These are phyloP conservation scores for Globisporangium viniferum DNA, from an alignment of 352 stramenopile species.

Conservation along the genomic window DNA sequence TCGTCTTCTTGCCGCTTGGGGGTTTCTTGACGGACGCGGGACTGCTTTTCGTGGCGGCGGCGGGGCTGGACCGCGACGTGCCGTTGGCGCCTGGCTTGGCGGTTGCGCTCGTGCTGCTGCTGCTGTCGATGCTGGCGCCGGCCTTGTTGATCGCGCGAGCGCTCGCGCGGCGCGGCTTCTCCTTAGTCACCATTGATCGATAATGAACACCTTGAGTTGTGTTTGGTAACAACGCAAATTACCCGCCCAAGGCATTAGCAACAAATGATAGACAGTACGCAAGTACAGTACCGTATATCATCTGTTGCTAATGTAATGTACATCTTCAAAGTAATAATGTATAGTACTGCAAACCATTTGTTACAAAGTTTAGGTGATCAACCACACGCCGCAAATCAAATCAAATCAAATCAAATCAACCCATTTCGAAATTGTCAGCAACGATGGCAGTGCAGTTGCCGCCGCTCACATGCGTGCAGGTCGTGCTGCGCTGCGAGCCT, in stretches of 20 bases:
- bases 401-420: no score
- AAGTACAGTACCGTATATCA: background rate
- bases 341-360: background rate
- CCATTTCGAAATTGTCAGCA: background rate
- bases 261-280: background rate
- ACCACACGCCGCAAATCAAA: background rate
- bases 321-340: background rate
- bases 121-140: slow-evolving; percentile 9
- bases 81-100: slow-evolving; percentile 4
- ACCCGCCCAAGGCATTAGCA: background rate
- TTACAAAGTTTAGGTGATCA: background rate
- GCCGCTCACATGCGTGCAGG: background rate
- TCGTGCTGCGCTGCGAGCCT: background rate
- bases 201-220: background rate
- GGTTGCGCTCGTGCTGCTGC: background rate
- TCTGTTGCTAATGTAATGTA: background rate
- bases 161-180: slow-evolving; percentile 4
- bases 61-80: background rate
- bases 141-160: slow-evolving; percentile 14
- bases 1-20: background rate
- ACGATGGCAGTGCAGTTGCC: background rate
- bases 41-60: background rate
- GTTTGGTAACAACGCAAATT: background rate
- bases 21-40: background rate
- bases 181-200: slow-evolving; percentile 2